Percentiles rank a stretch among this genome's conserved stretches.
Evolutionary conservation across 83 land plant species (phyloP).

Genomic region (Picea engelmannii): DNA sequence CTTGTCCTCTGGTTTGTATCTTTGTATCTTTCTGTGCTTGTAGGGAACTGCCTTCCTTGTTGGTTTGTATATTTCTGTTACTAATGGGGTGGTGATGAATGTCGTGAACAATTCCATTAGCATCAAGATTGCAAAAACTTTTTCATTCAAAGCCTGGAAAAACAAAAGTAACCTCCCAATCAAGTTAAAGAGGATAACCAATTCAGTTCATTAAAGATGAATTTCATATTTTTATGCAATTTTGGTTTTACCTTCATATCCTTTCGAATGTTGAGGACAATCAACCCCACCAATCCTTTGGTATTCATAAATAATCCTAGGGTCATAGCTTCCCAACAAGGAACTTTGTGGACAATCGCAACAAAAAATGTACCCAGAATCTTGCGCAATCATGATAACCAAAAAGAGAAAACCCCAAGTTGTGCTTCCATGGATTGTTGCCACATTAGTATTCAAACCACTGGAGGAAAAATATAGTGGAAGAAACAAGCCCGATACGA

Average conservation of each 20-base stretch:
- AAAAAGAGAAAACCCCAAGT: constrained; percentile 34
- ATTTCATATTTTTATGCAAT: too few species aligned
- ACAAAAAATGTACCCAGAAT: constrained; percentile 54
- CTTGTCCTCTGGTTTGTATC: constrained; percentile 31
- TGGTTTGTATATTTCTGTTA: constrained; percentile 64
- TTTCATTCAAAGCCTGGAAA: constrained; percentile 64
- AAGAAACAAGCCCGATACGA: too few species aligned
- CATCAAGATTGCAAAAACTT: constrained; percentile 81
- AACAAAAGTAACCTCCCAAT: background rate
- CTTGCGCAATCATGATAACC: constrained; percentile 55
- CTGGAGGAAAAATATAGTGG: constrained; percentile 2
- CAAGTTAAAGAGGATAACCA: background rate
- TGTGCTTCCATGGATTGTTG: constrained; percentile 23
- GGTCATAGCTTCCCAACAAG: constrained; percentile 66
- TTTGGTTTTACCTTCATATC: constrained; percentile 42
- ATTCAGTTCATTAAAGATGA: background rate
- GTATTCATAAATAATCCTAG: too few species aligned
- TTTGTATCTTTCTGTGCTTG: constrained; percentile 45
- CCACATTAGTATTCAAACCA: constrained; percentile 60
- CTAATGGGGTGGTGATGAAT: constrained; percentile 42
- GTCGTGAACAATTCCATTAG: constrained; percentile 56
- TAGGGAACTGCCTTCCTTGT: constrained; percentile 41
- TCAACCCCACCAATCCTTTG: too few species aligned
- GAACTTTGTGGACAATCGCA: constrained; percentile 56
- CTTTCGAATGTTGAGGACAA: too few species aligned